Evolutionary conservation across 352 stramenopile species (phyloP).

Genomic region (Phytophthora europaea): DNA sequence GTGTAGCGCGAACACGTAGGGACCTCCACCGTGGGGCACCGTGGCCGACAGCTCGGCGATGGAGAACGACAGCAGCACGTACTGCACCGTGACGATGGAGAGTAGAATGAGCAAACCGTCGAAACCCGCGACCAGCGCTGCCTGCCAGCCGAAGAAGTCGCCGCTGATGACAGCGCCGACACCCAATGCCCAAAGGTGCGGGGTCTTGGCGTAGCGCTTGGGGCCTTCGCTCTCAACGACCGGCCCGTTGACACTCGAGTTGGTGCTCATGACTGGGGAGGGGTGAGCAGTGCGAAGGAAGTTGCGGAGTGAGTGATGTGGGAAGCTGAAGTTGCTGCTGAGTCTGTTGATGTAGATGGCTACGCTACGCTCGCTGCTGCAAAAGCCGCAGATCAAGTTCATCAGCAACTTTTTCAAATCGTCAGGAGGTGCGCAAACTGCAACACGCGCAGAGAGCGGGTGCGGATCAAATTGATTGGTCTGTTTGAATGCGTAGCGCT

Average conservation of each 20-base stretch:
- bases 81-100: slow-evolving; percentile 63
- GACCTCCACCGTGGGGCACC: slow-evolving; percentile 58
- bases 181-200: slow-evolving; percentile 70
- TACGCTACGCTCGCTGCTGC: slow-evolving; percentile 6
- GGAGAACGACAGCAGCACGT: slow-evolving; percentile 71
- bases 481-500: slow-evolving; percentile 6
- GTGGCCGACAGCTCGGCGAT: slow-evolving; percentile 71
- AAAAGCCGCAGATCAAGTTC: slow-evolving; percentile 28
- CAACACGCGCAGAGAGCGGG: slow-evolving; percentile 7
- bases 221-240: slow-evolving; percentile 18
- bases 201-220: slow-evolving; percentile 61
- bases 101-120: slow-evolving; percentile 67
- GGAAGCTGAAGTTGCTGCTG: not conserved
- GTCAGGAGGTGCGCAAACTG: slow-evolving; percentile 13
- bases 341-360: not conserved
- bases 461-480: slow-evolving; percentile 21
- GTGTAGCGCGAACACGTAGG: slow-evolving; percentile 71
- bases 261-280: slow-evolving; percentile 26
- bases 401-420: slow-evolving; percentile 28
- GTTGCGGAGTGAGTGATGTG: slow-evolving; percentile 28
- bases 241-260: slow-evolving; percentile 36
- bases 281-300: slow-evolving; percentile 9
- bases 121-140: slow-evolving; percentile 62
- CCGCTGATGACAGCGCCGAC: slow-evolving; percentile 69
- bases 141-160: slow-evolving; percentile 75